Conservation (phyloP, 164 flowering plant species). For the Vitis rotundifolia region DNA sequence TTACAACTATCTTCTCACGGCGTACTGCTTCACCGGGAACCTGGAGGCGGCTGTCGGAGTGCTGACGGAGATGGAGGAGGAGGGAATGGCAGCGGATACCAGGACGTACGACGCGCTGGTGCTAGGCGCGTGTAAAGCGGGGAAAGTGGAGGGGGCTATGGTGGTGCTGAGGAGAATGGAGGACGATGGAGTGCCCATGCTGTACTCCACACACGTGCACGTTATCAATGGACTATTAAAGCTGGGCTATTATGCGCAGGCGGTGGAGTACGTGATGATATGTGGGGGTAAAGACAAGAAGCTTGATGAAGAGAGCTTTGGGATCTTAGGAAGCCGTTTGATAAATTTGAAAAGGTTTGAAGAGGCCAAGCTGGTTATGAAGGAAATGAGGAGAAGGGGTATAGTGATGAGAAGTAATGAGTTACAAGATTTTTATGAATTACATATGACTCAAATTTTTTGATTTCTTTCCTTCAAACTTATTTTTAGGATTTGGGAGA, state of each 20-base stretch:
- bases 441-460: background rate
- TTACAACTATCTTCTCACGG: constrained; percentile 46
- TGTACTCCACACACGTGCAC: constrained; percentile 42
- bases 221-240: constrained; percentile 47
- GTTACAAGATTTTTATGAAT: constrained; percentile 19
- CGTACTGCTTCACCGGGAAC: constrained; percentile 40
- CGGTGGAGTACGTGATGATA: constrained; percentile 53
- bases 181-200: constrained; percentile 44
- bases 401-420: constrained; percentile 31
- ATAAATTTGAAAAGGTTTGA: constrained; percentile 28
- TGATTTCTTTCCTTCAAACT: background rate
- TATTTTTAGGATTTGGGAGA: background rate
- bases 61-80: constrained; percentile 38
- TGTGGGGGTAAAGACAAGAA: constrained; percentile 36
- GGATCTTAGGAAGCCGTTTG: constrained; percentile 40
- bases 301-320: constrained; percentile 50
- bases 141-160: constrained; percentile 56
- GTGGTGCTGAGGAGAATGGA: constrained; percentile 54
- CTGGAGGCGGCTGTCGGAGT: constrained; percentile 30
- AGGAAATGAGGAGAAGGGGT: constrained; percentile 49
- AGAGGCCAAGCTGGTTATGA: constrained; percentile 46
- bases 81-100: constrained; percentile 42
- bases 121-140: constrained; percentile 57
- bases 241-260: constrained; percentile 40
- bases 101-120: constrained; percentile 70